A percentile compares a stretch with the other conserved stretches of the same genome.
Conservation (phyloP, 257 asterid genomes). For the Striga asiatica region DNA sequence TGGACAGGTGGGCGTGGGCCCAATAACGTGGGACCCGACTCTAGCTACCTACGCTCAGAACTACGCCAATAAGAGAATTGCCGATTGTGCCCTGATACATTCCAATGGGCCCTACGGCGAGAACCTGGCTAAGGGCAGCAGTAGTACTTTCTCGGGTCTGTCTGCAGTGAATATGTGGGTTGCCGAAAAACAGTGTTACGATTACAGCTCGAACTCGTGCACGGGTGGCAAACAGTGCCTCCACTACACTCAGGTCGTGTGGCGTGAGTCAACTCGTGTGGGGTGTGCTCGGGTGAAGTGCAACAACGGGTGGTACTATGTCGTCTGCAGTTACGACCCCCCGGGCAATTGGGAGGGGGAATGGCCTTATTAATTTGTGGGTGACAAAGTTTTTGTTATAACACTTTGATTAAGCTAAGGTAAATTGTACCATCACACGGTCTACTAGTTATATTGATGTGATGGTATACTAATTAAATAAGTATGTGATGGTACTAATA, state of each 20-base stretch:
- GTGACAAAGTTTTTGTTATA: no score
- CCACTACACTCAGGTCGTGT: conserved; percentile 58
- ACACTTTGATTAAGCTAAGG: no score
- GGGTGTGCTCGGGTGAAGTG: conserved; percentile 48
- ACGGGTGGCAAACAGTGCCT: conserved; percentile 24
- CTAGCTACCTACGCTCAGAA: conserved; percentile 31
- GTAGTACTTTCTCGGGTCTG: conserved; percentile 18
- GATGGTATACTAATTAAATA: no score
- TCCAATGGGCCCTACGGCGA: conserved; percentile 51
- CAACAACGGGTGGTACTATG: conserved; percentile 30
- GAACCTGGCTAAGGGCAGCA: conserved; percentile 45
- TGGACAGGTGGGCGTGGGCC: conserved; percentile 21
- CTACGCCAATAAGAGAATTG: conserved; percentile 22
- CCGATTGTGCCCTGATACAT: conserved; percentile 25
- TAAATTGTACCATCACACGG: no score
- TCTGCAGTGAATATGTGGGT: conserved; percentile 31
- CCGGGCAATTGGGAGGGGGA: conserved; percentile 46
- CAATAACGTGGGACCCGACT: conserved; percentile 27
- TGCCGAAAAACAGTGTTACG: conserved; percentile 23
- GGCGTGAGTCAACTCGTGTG: conserved; percentile 26
- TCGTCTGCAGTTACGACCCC: conserved; percentile 39
- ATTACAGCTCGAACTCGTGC: conserved; percentile 24
- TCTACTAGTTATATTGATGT: no score
- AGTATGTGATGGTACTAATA: no score
- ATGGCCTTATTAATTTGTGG: conserved; percentile 25